Base-by-base conservation (phyloP, 768 basidiomycete genomes). In the Tylopilus rubrobrunneus region DNA sequence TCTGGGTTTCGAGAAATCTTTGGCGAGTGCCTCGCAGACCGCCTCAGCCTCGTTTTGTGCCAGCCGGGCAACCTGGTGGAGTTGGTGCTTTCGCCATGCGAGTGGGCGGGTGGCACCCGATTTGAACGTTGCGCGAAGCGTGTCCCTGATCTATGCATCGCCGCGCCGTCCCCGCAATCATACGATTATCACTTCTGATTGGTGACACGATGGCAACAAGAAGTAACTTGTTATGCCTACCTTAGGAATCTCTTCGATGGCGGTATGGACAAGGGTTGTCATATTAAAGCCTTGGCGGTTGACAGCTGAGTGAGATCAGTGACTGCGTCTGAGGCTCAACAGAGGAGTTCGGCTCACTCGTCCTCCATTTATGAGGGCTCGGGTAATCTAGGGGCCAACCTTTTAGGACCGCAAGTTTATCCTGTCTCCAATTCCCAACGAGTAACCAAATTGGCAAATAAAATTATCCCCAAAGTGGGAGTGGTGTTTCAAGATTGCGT, bases 1-100 rank as follows among this genome's bases (percentile, higher is more conserved):
- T 29, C 64, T 70, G 1, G 82, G 83, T 27, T 77, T 76, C 1
- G 77, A 76, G 1, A 85, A 66, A 56, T 87, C 86, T 12, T 60
- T 56, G n/a, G 56, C 44, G 14, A 71, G n/a, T 2, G 69, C 78
- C 2, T 77, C 75, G 14, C 73, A 73, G 47, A 89, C 64, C 4
- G 71, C 75, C 4, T 81, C 74, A 4, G 72, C 61, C 66, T 90
- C 85, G n/a, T 87, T 82, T 58, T 87, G 80, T 23, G 76, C 67
- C 69, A 87, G 69, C 23, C 75, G 79, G 25, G 80, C 83, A 31
- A 89, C 74, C 58, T 84, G 82, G 42, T 74, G 72, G 41, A 90
- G 75, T 58, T 91, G 89, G 44, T 79, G 75, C 50, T 79, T 78
- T 15, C 89, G 78, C 77, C 80, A 89, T 54, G 69, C 67, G 37